phyloP scores from a whole-genome alignment of 2,329 filamentous ascomycete genomes.

The Chaetomiaceae sp. region DNA sequence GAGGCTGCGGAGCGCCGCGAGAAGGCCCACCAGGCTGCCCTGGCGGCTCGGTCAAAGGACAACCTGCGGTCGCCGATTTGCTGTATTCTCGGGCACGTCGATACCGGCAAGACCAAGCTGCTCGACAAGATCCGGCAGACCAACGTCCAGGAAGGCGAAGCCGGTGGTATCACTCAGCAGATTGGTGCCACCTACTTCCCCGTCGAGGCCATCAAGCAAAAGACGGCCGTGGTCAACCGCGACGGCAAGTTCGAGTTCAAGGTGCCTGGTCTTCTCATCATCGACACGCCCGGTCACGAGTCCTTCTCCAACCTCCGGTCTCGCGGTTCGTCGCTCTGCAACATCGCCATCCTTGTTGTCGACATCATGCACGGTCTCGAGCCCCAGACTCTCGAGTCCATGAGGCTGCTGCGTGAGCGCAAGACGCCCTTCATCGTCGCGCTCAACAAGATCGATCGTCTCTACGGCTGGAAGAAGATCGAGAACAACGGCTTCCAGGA shows the following conservation, averaged over 20 bases:
- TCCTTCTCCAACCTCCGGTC: slow-evolving; percentile 98
- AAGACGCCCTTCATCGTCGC: slow-evolving; percentile 98
- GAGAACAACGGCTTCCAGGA: slow-evolving; percentile 98
- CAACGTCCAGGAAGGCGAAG: slow-evolving; percentile 98
- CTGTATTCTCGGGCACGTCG: slow-evolving; percentile 99
- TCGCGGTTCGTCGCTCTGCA: slow-evolving; percentile 95
- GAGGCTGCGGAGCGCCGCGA: slow-evolving; percentile 85
- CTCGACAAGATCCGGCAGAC: slow-evolving; percentile 98
- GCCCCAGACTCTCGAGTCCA: slow-evolving; percentile 94
- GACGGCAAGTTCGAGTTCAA: slow-evolving; percentile 93
- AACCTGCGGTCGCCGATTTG: slow-evolving; percentile 96
- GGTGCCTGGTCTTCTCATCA: slow-evolving; percentile 91
- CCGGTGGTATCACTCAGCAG: slow-evolving; percentile 98
- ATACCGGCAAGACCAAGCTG: slow-evolving; percentile 99
- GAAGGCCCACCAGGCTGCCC: slow-evolving; percentile 84
- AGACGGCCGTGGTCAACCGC: slow-evolving; percentile 88
- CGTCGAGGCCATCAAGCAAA: slow-evolving; percentile 84
- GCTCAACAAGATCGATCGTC: slow-evolving; percentile 98
- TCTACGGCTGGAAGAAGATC: slow-evolving; percentile 98
- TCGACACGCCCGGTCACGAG: slow-evolving; percentile 99
- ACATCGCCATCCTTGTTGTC: slow-evolving; percentile 97
- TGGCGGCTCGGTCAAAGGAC: slow-evolving; percentile 88
- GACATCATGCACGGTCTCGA: slow-evolving; percentile 99
- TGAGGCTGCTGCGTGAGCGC: slow-evolving; percentile 85
- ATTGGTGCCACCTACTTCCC: slow-evolving; percentile 99